These are phyloP conservation scores for Coemansia guatemalensis DNA, from an alignment of 192 early-diverging fungal species.

Conservation along the genomic window DNA sequence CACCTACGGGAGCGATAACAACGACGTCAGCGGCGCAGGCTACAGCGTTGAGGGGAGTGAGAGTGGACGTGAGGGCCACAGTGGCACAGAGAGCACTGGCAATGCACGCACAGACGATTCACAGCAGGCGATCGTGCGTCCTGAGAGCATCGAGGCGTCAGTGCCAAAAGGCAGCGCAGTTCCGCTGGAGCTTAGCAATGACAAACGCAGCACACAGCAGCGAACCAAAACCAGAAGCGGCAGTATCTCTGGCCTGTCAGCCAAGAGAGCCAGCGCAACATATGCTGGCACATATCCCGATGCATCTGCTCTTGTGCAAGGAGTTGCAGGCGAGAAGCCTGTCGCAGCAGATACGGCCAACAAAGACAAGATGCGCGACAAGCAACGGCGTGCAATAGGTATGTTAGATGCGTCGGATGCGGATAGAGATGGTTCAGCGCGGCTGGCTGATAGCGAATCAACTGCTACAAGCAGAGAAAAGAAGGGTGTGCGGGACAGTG, in stretches of 20 bases:
- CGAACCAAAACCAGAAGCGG: neutral
- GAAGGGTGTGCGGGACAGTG: conserved; percentile 23
- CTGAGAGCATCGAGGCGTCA: neutral
- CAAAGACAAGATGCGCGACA: conserved; percentile 11
- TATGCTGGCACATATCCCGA: neutral
- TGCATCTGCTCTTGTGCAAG: neutral
- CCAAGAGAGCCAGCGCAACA: neutral
- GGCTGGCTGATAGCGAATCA: conserved; percentile 5
- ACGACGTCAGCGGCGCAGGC: conserved; percentile 40
- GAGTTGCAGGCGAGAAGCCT: neutral
- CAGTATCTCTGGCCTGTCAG: neutral
- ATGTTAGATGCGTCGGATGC: conserved; percentile 12
- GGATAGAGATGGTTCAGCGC: conserved; percentile 7
- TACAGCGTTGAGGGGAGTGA: conserved; percentile 48
- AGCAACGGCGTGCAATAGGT: conserved; percentile 10
- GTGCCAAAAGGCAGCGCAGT: neutral
- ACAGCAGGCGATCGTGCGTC: neutral
- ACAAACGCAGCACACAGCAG: conserved; percentile 1
- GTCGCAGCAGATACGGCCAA: neutral
- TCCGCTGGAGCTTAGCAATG: neutral
- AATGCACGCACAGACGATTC: neutral
- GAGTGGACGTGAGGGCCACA: conserved; percentile 19
- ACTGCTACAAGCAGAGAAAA: conserved; percentile 9
- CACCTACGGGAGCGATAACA: conserved; percentile 26
- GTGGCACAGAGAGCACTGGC: conserved; percentile 30